Percentiles rank a stretch among this genome's conserved stretches.
These are phyloP conservation scores for Moniliella sp. DNA, from an alignment of 1,284 basidiomycete genomes.

Conservation along the genomic window DNA sequence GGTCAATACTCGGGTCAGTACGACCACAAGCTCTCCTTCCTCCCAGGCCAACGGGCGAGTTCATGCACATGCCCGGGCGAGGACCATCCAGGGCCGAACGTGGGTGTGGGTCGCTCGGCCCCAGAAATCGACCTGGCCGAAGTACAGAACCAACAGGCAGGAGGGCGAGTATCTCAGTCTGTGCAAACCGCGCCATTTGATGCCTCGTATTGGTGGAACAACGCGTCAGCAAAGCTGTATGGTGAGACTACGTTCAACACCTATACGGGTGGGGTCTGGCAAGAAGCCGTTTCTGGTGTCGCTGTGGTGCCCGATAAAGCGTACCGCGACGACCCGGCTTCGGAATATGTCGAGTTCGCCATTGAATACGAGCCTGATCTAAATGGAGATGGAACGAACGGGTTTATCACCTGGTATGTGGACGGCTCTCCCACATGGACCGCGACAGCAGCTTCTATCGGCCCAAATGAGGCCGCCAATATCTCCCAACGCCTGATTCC, in stretches of 20 bases:
- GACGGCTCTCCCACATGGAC: conserved; percentile 7
- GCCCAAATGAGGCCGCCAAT: conserved; percentile 6
- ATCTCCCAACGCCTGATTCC: conserved; percentile 21
- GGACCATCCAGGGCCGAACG: conserved; percentile 23
- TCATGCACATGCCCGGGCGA: conserved; percentile 22
- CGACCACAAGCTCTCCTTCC: conserved; percentile 5
- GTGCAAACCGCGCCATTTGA: conserved; percentile 29
- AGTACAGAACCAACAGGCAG: conserved; percentile 39
- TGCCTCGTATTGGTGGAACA: conserved; percentile 4
- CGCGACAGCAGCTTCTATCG: conserved; percentile 12
- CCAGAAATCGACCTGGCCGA: conserved; percentile 34
- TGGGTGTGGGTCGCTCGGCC: conserved; percentile 21
- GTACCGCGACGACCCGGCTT: conserved; percentile 9
- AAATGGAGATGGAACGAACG: conserved; percentile 11
- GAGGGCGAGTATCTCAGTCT: conserved; percentile 25
- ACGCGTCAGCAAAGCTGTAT: too few relatives aligned
- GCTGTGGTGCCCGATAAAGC: conserved; percentile 17
- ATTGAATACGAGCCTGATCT: conserved; percentile 30
- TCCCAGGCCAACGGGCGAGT: conserved; percentile 22
- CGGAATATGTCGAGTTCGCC: conserved; percentile 15
- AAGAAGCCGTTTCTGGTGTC: conserved; percentile 29
- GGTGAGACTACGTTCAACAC: conserved; percentile 25
- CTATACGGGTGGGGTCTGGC: conserved; percentile 25
- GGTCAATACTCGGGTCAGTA: too few relatives aligned
- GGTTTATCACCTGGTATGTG: conserved; percentile 8